Base-by-base conservation (phyloP, 495 filamentous ascomycete genomes). In the Hypoxylon lienhwacheense region DNA sequence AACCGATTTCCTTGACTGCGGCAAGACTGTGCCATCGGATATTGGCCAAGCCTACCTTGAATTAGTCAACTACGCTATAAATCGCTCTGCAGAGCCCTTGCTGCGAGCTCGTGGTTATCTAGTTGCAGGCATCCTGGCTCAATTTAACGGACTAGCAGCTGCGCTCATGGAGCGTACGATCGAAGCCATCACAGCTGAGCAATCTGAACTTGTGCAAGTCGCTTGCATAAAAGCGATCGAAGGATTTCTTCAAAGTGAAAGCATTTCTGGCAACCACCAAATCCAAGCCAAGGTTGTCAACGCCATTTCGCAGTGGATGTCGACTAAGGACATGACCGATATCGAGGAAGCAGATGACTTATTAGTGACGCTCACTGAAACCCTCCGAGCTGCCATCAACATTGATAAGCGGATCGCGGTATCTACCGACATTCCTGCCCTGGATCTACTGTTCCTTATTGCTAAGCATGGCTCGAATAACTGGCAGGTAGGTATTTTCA, bases 191-290 rank as follows among this genome's bases (percentile, higher is more conserved):
- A 79, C 82, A 12, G 70, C 75, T 16, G 92, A 96, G 43, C 70
- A 83, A 4, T 84, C 89, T 3, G 91, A 95, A 64, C 78, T 98
- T 24, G 91, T 97, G 20, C 87, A 91, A 67, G 95, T 96, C 19
- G 83, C 93, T 8, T 91, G 89, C 66, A 87, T 97, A 50, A 92
- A 91, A 53, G 85, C 89, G 1, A 68, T 97, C 31, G 91, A 97
- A 67, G 87, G 88, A 64, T 88, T 92, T 43, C 75, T 96, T 19
- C 80, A 77, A 28, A 76, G 84, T 5, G 68, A 65, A 7, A 43
- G 58, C 7, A 69, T 70, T 17, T 47, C 51, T 15, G 62, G 55
- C n/a, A 71, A 81, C 19, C 77, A 79, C 2, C 72, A 75, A 55
- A 76, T 89, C 42, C 93, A 98, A 67, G 59, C 77, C 0, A 73